Base-by-base conservation (phyloP, 78 protist genomes). In the Dictyostelium purpureum region DNA sequence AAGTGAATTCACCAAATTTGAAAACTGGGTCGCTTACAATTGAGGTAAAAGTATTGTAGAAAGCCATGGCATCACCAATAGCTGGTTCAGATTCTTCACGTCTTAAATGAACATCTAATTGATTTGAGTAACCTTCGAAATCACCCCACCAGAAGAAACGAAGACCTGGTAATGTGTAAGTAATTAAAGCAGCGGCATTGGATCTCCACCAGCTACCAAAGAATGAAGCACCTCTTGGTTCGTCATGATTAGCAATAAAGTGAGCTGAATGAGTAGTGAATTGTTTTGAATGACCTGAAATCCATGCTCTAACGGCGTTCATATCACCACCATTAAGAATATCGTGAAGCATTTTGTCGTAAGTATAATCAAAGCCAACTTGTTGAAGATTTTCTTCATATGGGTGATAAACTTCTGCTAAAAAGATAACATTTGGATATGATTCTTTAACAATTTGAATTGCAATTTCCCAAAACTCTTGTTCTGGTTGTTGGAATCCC, bases 351-450 rank as follows among this genome's bases (percentile, higher is more conserved):
- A 81, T 93, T 61, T 97, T 97, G 47, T 97, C 98, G 28, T 97
- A 97, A 77, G 96, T 87, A 71, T 78, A 97, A 31, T 97, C 98
- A 49, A 97, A 97, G 0, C 98, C 98, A 11, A 75, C 51, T 57
- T 69, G 57, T 69, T 77, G 85, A 24, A 97, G 71, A 10, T 57
- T 24, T 12, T 35, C 66, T 73, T 90, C 98, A 1, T 33, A 90
- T 59, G 94, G 94, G 42, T 71, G 88, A 28, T 90, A 90, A 6
- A 77, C 94, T 88, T 97, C 98, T 11, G 98, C 98, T 26, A 95
- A 43, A 77, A 97, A 97, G 31, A 88, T 91, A 24, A 67, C 40
- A 45, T 66, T 61, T 24, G 98, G 98, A 77, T 83, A 93, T 16
- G 40, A 18, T 16, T 16, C n/a, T 94, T 95, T 96, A 10, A 97